Percentiles rank a stretch among this genome's conserved stretches.
Evolutionary conservation across 2,329 filamentous ascomycete species (phyloP).

Genomic region (Apiospora hydei): DNA sequence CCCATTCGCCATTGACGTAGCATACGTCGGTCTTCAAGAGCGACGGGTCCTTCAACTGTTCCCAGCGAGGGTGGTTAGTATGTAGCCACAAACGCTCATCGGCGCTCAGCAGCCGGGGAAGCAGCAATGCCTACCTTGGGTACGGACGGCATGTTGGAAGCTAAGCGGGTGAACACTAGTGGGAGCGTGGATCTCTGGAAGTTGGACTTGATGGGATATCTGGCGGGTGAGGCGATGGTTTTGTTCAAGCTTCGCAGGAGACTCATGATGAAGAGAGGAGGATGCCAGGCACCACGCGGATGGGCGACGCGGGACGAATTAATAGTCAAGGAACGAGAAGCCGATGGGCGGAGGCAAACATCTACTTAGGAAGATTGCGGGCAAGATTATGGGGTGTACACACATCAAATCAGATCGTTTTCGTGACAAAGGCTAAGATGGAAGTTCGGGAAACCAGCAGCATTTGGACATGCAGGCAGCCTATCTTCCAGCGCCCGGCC

Average conservation of each 20-base stretch:
- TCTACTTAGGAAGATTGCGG: slow-evolving; percentile 9
- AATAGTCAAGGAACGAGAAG: slow-evolving; percentile 23
- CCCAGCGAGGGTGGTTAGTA: background rate
- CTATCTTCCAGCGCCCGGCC: background rate
- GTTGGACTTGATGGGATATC: slow-evolving; percentile 36
- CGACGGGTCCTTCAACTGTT: slow-evolving; percentile 78
- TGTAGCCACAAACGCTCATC: background rate
- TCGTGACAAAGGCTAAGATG: background rate
- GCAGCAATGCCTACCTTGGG: slow-evolving; percentile 27
- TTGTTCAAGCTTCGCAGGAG: slow-evolving; percentile 38
- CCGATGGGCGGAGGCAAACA: slow-evolving; percentile 24
- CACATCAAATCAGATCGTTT: slow-evolving; percentile 2
- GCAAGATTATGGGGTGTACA: slow-evolving; percentile 3
- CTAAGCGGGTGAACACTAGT: slow-evolving; percentile 37
- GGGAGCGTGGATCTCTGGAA: slow-evolving; percentile 42
- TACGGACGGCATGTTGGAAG: slow-evolving; percentile 39
- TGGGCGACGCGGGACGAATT: background rate
- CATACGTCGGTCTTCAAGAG: slow-evolving; percentile 83
- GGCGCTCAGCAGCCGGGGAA: background rate
- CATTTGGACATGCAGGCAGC: background rate
- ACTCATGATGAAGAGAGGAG: slow-evolving; percentile 35
- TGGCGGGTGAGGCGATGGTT: slow-evolving; percentile 33
- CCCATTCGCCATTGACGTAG: slow-evolving; percentile 94
- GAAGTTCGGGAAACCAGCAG: background rate
- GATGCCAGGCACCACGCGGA: background rate